Base-by-base conservation (phyloP, 305 asterid species). In the Petunia hybrid region DNA sequence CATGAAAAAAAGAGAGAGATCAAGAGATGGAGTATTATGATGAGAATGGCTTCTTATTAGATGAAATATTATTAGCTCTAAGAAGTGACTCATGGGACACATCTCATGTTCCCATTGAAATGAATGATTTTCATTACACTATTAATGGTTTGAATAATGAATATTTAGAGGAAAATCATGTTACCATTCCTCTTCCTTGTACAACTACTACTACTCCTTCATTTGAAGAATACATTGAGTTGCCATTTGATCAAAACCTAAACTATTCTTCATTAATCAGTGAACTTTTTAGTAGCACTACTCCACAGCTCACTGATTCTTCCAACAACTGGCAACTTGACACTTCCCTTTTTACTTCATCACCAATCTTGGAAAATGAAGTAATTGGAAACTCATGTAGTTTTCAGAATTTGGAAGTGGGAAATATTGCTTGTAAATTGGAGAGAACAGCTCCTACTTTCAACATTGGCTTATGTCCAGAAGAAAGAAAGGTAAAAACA, bases 51-150 rank as follows among this genome's bases (percentile, higher is more conserved):
- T 85, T 87, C 71, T 82, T 89, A 82, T 71, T 71, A 46, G 77
- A 71, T 71, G 94, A 91, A 79, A 94, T 89, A 46, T 81, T 91
- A 41, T 13, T 87, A 48, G 79, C 88, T 46, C 35, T 88, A 13
- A 85, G 85, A 69, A 87, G 77, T 57, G 88, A 88, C 6, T 83
- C 89, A 13, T 77, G 82, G 81, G 86, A 80, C 79, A 40, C 69
- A 43, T 59, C 40, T 40, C 2, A n/a, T 39, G 41, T 43, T n/a
- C 75, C 89, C 3, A 55, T 41, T 10, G 81, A 22, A 40, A 77
- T 74, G 4, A 71, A 16, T 66, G n/a, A 40, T 71, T 71, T 46
- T 0, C 2, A 45, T 67, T 1, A 51, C 12, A 70, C 22, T 10
- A 71, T n/a, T n/a, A n/a, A 35, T 71, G 6, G 6, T 6, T 55